These are phyloP conservation scores for Dactylis glomerata DNA, from an alignment of 176 grass and related monocot genomes.

Conservation along the genomic window DNA sequence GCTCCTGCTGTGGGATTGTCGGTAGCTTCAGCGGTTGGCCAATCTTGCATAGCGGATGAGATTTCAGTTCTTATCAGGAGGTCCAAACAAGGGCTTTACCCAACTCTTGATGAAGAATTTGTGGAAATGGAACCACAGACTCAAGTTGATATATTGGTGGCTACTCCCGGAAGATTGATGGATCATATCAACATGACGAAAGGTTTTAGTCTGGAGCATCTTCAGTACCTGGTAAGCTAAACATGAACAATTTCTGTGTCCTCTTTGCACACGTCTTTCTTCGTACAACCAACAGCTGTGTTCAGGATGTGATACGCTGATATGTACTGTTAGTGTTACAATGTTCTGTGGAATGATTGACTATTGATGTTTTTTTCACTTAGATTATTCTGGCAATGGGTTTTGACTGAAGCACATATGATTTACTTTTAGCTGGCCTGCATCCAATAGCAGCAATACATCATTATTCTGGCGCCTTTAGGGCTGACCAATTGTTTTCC, in stretches of 20 bases:
- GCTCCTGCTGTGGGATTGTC: conserved; percentile 69
- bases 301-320: not conserved
- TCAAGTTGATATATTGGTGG: conserved; percentile 90
- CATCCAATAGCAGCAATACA: not conserved
- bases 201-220: conserved; percentile 94
- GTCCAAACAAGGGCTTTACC: conserved; percentile 57
- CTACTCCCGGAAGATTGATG: conserved; percentile 95
- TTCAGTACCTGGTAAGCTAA: conserved; percentile 71
- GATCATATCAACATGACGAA: conserved; percentile 96
- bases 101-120: conserved; percentile 64
- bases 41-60: conserved; percentile 91
- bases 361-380: not conserved
- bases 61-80: conserved; percentile 56
- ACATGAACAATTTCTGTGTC: not conserved
- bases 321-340: not conserved
- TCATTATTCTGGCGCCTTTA: not conserved
- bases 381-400: not conserved
- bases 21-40: conserved; percentile 84
- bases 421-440: not conserved
- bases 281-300: not conserved
- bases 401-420: not conserved
- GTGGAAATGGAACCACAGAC: conserved; percentile 69
- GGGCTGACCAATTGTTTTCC: not conserved
- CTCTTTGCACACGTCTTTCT: not conserved
- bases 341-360: not conserved